Evolutionary conservation across 176 grass and related monocot species (phyloP).

Genomic region (Oryza australiensis): DNA sequence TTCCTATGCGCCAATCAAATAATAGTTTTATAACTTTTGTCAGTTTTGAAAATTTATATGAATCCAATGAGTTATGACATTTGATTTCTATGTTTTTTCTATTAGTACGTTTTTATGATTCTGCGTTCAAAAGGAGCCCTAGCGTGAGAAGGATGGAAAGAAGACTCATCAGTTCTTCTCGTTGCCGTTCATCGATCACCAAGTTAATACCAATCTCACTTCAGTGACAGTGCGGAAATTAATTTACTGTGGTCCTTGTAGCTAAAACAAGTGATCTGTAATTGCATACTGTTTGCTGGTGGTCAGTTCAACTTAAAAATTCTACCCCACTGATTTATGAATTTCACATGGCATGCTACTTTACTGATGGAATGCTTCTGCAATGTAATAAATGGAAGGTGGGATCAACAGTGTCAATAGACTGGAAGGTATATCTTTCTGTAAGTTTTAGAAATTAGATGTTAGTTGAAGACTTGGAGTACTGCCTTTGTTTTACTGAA

Average conservation of each 20-base stretch:
- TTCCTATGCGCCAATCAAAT: too few species aligned
- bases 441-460: slow-evolving; percentile 36
- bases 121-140: too few species aligned
- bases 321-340: slow-evolving; percentile 61
- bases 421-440: slow-evolving; percentile 4
- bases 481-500: neutral
- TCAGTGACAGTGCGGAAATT: neutral
- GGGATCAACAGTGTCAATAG: slow-evolving; percentile 10
- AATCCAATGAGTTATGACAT: too few species aligned
- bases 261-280: neutral
- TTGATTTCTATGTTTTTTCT: too few species aligned
- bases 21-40: too few species aligned
- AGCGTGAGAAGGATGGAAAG: too few species aligned
- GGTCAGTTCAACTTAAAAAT: slow-evolving; percentile 4
- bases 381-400: slow-evolving; percentile 53
- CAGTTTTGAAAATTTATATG: too few species aligned
- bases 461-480: slow-evolving; percentile 23
- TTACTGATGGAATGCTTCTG: slow-evolving; percentile 33
- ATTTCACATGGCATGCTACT: slow-evolving; percentile 57
- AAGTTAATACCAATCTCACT: too few species aligned
- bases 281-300: neutral
- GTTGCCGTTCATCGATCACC: too few species aligned
- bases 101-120: too few species aligned
- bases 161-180: too few species aligned
- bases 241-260: neutral